Evolutionary conservation across 139 green algal genomes (phyloP).

Genomic region (Chlorella sp.): DNA sequence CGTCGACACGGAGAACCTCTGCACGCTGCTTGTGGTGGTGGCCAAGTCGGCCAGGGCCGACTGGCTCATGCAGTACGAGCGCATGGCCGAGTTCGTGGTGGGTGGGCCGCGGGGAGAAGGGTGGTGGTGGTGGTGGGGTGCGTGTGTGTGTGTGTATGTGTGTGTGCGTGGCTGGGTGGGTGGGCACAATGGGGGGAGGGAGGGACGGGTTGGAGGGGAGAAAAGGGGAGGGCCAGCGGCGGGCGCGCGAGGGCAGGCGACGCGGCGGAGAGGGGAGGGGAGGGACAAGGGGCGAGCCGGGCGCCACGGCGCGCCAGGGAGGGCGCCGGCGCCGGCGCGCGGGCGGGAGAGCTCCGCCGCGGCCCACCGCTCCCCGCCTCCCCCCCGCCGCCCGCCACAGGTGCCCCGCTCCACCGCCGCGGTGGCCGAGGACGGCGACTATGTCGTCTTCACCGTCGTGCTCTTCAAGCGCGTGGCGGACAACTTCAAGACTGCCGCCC

Average conservation of each 20-base stretch:
- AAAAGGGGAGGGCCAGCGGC: too few species aligned
- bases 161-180: neutral
- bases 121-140: too few species aligned
- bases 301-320: too few species aligned
- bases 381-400: slow-evolving; percentile 28
- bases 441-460: slow-evolving; percentile 81
- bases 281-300: too few species aligned
- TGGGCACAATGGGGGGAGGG: neutral
- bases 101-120: slow-evolving; percentile 27
- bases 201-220: neutral
- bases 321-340: too few species aligned
- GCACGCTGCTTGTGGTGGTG: slow-evolving; percentile 91
- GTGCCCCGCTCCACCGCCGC: slow-evolving; percentile 68
- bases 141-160: neutral
- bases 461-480: slow-evolving; percentile 91
- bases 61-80: slow-evolving; percentile 88
- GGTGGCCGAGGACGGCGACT: slow-evolving; percentile 93
- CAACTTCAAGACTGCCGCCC: slow-evolving; percentile 89
- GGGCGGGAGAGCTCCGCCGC: too few species aligned
- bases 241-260: too few species aligned
- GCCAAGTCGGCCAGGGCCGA: slow-evolving; percentile 80
- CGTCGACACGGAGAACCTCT: slow-evolving; percentile 91
- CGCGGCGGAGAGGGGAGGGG: too few species aligned
- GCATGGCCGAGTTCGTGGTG: slow-evolving; percentile 87
- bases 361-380: neutral